These are phyloP conservation scores for Fraxinus cuspidata DNA, from an alignment of 257 asterid genomes.

Conservation along the genomic window DNA sequence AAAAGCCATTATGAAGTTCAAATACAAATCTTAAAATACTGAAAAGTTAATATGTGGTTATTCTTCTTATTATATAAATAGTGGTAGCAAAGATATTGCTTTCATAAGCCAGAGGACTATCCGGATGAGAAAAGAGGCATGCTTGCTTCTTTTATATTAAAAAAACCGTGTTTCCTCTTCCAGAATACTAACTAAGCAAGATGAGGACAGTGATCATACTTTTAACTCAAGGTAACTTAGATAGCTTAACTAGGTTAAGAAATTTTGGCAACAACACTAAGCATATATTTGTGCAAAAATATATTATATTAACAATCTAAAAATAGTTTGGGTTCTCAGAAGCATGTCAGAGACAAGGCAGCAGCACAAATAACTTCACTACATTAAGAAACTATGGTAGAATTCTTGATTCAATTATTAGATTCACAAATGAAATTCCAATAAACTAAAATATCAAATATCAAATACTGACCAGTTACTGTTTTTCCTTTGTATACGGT, in stretches of 20 bases:
- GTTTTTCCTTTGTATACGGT: conserved; percentile 1
- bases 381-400: not conserved
- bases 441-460: not conserved
- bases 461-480: not conserved
- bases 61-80: not conserved
- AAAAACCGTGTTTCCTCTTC: not conserved
- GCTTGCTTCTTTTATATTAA: not conserved
- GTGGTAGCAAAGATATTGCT: not conserved
- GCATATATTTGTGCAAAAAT: not conserved
- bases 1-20: not conserved
- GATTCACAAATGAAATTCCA: conserved; percentile 9
- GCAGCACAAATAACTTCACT: not conserved
- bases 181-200: not conserved
- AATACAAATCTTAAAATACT: not conserved
- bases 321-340: not conserved
- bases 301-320: not conserved
- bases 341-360: not conserved
- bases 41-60: not conserved
- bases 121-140: not conserved
- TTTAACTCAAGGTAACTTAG: not conserved
- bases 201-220: not conserved
- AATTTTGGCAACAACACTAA: not conserved
- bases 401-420: not conserved
- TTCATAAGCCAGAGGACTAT: not conserved
- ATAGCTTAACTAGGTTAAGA: not conserved